A percentile compares a stretch with the other conserved stretches of the same genome.
These are phyloP conservation scores for Litchi chinensis DNA, from an alignment of 345 rosid genomes.

Conservation along the genomic window DNA sequence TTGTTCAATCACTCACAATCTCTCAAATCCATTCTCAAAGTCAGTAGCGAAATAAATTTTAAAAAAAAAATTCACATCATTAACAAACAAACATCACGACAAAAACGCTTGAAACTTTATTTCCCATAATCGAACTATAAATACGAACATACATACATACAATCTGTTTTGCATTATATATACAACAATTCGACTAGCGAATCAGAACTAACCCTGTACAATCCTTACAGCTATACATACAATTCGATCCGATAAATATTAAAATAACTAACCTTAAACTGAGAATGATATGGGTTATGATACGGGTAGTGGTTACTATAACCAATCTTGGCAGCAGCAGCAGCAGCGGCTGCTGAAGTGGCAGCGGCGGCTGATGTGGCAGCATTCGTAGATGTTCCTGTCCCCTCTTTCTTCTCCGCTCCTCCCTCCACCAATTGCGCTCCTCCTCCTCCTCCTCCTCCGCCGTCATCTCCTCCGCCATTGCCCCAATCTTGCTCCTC, in stretches of 20 bases:
- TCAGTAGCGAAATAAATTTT: not conserved
- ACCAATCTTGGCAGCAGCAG: conserved; percentile 61
- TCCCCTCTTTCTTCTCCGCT: conserved; percentile 46
- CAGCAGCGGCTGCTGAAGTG: conserved; percentile 31
- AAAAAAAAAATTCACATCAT: not conserved
- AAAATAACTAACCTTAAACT: conserved; percentile 96
- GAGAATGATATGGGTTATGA: conserved; percentile 93
- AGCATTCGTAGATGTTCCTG: conserved; percentile 29
- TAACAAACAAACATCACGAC: not conserved
- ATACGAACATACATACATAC: not conserved
- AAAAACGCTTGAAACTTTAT: not conserved
- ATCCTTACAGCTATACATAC: not conserved
- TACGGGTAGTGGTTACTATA: conserved; percentile 75
- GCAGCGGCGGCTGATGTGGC: conserved; percentile 9
- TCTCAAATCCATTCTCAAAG: not conserved
- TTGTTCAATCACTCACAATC: not conserved
- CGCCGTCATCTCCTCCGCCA: conserved; percentile 49
- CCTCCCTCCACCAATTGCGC: conserved; percentile 67
- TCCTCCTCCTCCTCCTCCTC: conserved; percentile 44
- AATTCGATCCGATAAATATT: conserved; percentile 10
- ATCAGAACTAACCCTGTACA: not conserved
- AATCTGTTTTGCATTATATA: not conserved
- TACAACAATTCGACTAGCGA: not conserved
- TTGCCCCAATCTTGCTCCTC: conserved; percentile 69
- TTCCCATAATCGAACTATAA: not conserved